Evolutionary conservation across 257 asterid species (phyloP).

Genomic region (Leonotis leonurus): DNA sequence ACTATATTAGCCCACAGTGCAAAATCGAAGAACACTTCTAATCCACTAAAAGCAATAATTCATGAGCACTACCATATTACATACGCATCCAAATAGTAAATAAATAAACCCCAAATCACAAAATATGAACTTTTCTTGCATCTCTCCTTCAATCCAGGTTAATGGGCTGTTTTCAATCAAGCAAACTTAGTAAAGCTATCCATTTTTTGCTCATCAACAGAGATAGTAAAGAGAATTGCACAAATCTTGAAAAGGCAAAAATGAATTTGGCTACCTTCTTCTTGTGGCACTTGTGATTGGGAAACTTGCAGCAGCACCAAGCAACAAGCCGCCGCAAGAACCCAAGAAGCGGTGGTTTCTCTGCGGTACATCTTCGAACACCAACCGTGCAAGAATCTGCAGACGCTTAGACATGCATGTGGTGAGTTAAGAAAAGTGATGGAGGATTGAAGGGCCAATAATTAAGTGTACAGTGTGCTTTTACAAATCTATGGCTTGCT

Average conservation of each 20-base stretch:
- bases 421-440: neutral
- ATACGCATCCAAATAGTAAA: neutral
- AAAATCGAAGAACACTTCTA: neutral
- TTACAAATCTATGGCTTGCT: neutral
- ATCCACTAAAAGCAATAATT: neutral
- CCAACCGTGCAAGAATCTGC: conserved; percentile 9
- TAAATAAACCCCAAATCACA: neutral
- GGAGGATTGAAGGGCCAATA: neutral
- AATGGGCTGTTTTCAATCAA: neutral
- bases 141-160: neutral
- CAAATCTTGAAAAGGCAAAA: neutral
- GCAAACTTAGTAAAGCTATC: neutral
- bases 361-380: conserved; percentile 20
- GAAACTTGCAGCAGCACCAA: conserved; percentile 20
- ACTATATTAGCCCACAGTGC: neutral
- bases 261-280: conserved; percentile 31
- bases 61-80: neutral
- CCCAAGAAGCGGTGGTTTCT: conserved; percentile 18
- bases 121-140: no score
- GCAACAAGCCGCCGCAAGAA: conserved; percentile 13
- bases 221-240: neutral
- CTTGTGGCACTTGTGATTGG: conserved; percentile 32
- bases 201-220: neutral
- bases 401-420: neutral
- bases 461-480: neutral